A percentile compares a stretch with the other conserved stretches of the same genome.
Evolutionary conservation across 2,329 filamentous ascomycete species (phyloP).

Genomic region (Orbilia blumenaviensis): DNA sequence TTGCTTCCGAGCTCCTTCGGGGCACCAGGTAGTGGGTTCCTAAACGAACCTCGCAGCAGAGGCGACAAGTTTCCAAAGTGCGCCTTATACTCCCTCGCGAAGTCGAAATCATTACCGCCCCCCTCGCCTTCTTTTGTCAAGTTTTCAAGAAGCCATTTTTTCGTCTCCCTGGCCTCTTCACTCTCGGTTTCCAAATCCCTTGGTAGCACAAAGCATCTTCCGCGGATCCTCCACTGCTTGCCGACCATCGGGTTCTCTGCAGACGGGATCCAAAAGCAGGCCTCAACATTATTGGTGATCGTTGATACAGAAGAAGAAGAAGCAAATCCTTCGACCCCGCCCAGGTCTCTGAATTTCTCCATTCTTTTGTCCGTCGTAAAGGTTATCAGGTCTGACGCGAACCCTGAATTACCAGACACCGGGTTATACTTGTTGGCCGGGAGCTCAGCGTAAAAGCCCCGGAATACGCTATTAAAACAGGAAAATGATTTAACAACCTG

Average conservation of each 20-base stretch:
- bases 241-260: conserved; percentile 68
- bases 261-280: conserved; percentile 75
- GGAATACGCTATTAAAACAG: conserved; percentile 70
- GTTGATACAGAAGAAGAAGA: conserved; percentile 11
- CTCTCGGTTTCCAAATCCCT: conserved; percentile 62
- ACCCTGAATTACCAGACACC: conserved; percentile 64
- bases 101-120: conserved; percentile 72
- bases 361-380: conserved; percentile 90
- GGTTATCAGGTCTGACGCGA: conserved; percentile 71
- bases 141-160: conserved; percentile 56
- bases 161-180: conserved; percentile 7
- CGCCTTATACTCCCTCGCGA: conserved; percentile 79
- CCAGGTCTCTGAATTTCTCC: conserved; percentile 80
- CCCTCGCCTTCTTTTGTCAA: conserved; percentile 15
- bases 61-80: conserved; percentile 91
- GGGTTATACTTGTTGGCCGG: conserved; percentile 76
- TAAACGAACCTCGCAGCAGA: conserved; percentile 77
- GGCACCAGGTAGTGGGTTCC: conserved; percentile 74
- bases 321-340: conserved; percentile 69
- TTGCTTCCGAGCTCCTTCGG: conserved; percentile 64
- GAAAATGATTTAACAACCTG: not conserved
- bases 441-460: conserved; percentile 81
- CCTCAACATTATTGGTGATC: conserved; percentile 70
- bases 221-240: conserved; percentile 82
- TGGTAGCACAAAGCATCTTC: conserved; percentile 77